phyloP scores from a whole-genome alignment of 2,329 filamentous ascomycete genomes.

The Colletotrichum scovillei region DNA sequence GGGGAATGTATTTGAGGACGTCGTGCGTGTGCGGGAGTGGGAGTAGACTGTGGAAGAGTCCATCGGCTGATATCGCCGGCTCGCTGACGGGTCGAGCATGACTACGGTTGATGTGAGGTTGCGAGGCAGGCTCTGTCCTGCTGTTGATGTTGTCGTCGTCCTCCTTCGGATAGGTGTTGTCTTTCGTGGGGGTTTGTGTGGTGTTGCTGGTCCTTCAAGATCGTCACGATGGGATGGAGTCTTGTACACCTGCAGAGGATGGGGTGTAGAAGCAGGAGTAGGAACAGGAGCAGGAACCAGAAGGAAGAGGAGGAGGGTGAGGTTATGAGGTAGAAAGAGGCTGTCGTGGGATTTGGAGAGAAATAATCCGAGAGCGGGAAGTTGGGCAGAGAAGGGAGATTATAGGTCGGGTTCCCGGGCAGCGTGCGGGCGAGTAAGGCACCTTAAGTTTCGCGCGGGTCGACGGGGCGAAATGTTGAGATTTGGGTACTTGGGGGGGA shows the following conservation, averaged over 20 bases:
- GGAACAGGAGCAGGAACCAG: neutral
- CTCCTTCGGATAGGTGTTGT: neutral
- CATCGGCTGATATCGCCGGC: conserved; percentile 40
- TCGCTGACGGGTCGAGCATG: conserved; percentile 38
- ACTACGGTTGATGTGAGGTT: neutral
- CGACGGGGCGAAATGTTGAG: conserved; percentile 11
- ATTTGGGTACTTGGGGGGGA: neutral
- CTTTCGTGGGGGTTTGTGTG: neutral
- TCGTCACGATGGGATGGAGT: neutral
- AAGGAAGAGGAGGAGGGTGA: neutral
- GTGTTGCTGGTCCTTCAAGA: neutral
- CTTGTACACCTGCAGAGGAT: neutral
- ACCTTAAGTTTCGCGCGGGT: conserved; percentile 1
- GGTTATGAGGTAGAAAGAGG: neutral
- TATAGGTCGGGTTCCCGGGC: neutral
- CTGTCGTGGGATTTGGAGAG: neutral
- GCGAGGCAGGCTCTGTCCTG: conserved; percentile 10
- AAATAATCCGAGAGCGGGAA: neutral
- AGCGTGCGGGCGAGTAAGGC: neutral
- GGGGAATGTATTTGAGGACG: conserved; percentile 66
- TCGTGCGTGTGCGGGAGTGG: conserved; percentile 67
- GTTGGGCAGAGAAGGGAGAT: conserved; percentile 14
- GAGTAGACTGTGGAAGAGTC: conserved; percentile 53
- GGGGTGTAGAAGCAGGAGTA: neutral
- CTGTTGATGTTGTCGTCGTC: neutral